Percentiles rank a stretch among this genome's conserved stretches.
These are phyloP conservation scores for Termitomyces bulborhizus DNA, from an alignment of 768 basidiomycete genomes.

Conservation along the genomic window DNA sequence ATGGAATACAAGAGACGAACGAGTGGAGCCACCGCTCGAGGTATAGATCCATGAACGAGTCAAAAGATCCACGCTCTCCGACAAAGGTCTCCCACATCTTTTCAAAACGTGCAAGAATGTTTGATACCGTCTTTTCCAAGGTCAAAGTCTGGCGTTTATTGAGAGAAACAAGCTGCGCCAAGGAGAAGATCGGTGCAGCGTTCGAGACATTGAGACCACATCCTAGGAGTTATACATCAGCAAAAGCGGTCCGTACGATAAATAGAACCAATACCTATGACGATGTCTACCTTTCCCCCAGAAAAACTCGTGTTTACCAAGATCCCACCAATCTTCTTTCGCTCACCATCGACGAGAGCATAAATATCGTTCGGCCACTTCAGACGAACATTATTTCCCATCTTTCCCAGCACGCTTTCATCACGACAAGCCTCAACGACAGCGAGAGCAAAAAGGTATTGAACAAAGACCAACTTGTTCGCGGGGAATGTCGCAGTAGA, in stretches of 20 bases:
- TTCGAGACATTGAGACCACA: slow-evolving; percentile 88
- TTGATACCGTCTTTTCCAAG: slow-evolving; percentile 71
- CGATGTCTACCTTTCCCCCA: slow-evolving; percentile 55
- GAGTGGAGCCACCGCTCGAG: slow-evolving; percentile 84
- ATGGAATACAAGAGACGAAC: slow-evolving; percentile 44
- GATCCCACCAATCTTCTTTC: slow-evolving; percentile 86
- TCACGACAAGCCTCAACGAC: slow-evolving; percentile 82
- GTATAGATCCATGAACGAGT: slow-evolving; percentile 76
- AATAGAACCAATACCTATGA: slow-evolving; percentile 36
- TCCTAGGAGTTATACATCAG: slow-evolving; percentile 37
- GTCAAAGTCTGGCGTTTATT: slow-evolving; percentile 32
- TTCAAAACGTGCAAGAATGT: slow-evolving; percentile 73
- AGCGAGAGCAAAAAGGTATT: slow-evolving; percentile 88
- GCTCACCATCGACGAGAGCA: slow-evolving; percentile 48
- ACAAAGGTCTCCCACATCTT: slow-evolving; percentile 73
- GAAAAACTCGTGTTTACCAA: slow-evolving; percentile 83
- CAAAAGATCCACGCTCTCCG: slow-evolving; percentile 61
- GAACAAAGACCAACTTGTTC: slow-evolving; percentile 79
- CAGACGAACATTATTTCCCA: slow-evolving; percentile 56
- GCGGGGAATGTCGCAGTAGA: slow-evolving; percentile 45
- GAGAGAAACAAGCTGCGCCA: slow-evolving; percentile 58
- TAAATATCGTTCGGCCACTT: slow-evolving; percentile 99
- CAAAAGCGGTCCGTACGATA: neutral
- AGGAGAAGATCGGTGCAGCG: slow-evolving; percentile 73
- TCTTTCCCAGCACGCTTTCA: slow-evolving; percentile 42